Conservation (phyloP, 2,329 filamentous ascomycete genomes). For the Arthrobotrys iridis region DNA sequence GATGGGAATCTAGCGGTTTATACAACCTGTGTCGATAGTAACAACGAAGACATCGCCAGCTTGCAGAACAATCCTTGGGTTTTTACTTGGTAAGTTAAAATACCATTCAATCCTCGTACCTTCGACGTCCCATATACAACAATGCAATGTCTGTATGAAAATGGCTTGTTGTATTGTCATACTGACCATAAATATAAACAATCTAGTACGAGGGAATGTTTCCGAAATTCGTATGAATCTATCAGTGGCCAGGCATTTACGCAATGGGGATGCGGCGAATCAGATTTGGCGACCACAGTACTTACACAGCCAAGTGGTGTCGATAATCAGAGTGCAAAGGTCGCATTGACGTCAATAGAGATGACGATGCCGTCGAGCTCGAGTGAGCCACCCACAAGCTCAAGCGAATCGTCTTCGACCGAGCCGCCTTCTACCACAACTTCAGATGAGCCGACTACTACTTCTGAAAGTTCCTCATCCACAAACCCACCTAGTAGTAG, state of each 20-base stretch:
- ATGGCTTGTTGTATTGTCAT: background rate
- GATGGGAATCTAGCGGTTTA: conserved; percentile 25
- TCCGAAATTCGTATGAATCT: conserved; percentile 42
- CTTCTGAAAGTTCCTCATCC: conserved; percentile 4
- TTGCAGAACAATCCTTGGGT: conserved; percentile 35
- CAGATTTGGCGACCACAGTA: conserved; percentile 39
- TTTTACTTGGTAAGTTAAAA: conserved; percentile 44
- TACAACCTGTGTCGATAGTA: conserved; percentile 49
- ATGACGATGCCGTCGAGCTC: conserved; percentile 24
- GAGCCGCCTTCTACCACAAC: conserved; percentile 1
- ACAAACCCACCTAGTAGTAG: background rate
- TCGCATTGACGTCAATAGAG: conserved; percentile 37
- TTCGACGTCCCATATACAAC: background rate
- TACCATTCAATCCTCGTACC: no score
- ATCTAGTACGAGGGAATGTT: conserved; percentile 30
- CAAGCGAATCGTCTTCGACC: background rate
- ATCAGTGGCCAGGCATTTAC: conserved; percentile 39
- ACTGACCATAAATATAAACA: no score
- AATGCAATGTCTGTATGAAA: background rate
- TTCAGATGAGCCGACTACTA: conserved; percentile 13
- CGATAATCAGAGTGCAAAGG: conserved; percentile 27
- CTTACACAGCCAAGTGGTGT: conserved; percentile 43
- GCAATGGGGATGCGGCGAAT: conserved; percentile 43
- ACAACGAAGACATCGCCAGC: conserved; percentile 15
- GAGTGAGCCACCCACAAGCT: background rate